Evolutionary conservation across 495 filamentous ascomycete species (phyloP).

Genomic region (Oidiodendron maius): DNA sequence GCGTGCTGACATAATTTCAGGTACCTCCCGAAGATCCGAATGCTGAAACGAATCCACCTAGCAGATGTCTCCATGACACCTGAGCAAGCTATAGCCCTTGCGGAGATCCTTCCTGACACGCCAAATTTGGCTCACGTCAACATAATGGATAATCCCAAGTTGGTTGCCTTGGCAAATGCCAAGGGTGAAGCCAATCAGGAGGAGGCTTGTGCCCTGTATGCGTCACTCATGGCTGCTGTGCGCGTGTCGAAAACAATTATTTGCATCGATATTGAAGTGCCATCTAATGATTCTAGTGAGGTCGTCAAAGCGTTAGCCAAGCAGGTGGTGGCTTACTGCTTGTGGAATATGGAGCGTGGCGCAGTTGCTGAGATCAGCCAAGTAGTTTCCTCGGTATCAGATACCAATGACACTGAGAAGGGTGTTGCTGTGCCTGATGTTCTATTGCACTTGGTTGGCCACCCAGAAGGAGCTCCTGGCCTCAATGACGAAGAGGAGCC

Average conservation of each 20-base stretch:
- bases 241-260: conserved; percentile 79
- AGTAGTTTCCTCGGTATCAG: conserved; percentile 23
- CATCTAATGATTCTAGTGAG: conserved; percentile 69
- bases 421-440: conserved; percentile 44
- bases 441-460: conserved; percentile 49
- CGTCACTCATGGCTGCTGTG: conserved; percentile 83
- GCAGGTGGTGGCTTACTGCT: conserved; percentile 87
- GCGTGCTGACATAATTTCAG: conserved; percentile 25
- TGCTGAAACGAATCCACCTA: conserved; percentile 80
- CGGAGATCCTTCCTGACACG: conserved; percentile 83
- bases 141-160: conserved; percentile 73
- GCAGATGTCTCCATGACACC: conserved; percentile 79
- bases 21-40: conserved; percentile 76
- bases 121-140: conserved; percentile 80
- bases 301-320: conserved; percentile 90
- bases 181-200: conserved; percentile 72
- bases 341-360: conserved; percentile 79
- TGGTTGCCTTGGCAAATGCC: conserved; percentile 59
- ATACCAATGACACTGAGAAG: conserved; percentile 29
- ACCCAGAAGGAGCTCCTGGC: conserved; percentile 47
- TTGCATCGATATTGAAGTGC: conserved; percentile 87
- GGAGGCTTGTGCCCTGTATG: conserved; percentile 90
- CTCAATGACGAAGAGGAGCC: conserved; percentile 64
- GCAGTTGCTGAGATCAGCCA: conserved; percentile 34
- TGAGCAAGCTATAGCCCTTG: conserved; percentile 82